Evolutionary conservation across 805 yeast species (phyloP).

Genomic region (Cyberlindnera americana): DNA sequence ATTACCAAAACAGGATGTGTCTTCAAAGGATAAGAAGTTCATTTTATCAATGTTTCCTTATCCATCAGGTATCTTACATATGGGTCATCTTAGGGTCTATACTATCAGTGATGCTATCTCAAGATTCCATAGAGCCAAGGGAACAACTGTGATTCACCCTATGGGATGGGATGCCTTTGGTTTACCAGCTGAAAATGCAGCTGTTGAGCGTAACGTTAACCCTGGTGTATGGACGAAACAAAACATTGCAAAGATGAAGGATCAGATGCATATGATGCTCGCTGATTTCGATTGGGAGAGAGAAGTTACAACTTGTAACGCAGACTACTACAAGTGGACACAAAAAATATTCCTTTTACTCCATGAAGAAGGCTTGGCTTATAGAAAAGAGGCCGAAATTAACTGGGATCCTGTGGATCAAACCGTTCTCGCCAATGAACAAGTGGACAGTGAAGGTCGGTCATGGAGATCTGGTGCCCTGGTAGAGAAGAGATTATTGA

Average conservation of each 20-base stretch:
- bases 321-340: constrained; percentile 90
- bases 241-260: constrained; percentile 83
- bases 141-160: constrained; percentile 81
- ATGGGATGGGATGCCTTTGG: constrained; percentile 99
- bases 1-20: constrained; percentile 20
- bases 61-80: constrained; percentile 89
- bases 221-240: constrained; percentile 81
- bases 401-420: constrained; percentile 98
- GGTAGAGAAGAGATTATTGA: constrained; percentile 76
- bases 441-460: constrained; percentile 84
- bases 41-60: constrained; percentile 91
- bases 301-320: constrained; percentile 80
- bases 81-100: constrained; percentile 93
- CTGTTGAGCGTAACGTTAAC: constrained; percentile 74
- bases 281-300: constrained; percentile 93
- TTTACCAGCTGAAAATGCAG: constrained; percentile 97
- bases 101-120: constrained; percentile 84
- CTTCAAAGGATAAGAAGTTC: constrained; percentile 42
- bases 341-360: constrained; percentile 78
- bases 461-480: constrained; percentile 98
- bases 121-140: constrained; percentile 72
- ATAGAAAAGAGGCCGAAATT: constrained; percentile 80
- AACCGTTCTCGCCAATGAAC: constrained; percentile 95
- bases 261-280: constrained; percentile 72
- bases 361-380: constrained; percentile 76